Evolutionary conservation across 192 early-diverging fungal genomes (phyloP).

Genomic region (Podila horticola): DNA sequence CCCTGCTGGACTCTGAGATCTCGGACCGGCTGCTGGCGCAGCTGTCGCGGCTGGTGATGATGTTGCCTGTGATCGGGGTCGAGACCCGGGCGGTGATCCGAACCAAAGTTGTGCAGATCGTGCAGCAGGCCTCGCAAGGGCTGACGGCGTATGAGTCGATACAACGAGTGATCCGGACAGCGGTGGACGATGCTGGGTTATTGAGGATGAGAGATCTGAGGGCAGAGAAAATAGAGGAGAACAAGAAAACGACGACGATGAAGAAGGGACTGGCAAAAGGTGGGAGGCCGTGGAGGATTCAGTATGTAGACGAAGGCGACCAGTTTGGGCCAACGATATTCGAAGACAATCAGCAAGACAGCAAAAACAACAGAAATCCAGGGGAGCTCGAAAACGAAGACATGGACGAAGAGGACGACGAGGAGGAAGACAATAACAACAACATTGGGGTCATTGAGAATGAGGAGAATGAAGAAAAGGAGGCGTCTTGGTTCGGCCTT

Average conservation of each 20-base stretch:
- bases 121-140: constrained; percentile 7
- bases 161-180: constrained; percentile 11
- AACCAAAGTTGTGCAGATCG: constrained; percentile 21
- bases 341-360: too few relatives aligned
- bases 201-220: not conserved
- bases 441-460: too few relatives aligned
- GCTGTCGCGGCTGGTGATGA: constrained; percentile 33
- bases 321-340: too few relatives aligned
- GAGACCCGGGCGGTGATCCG: constrained; percentile 29
- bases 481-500: constrained; percentile 9
- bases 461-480: not conserved
- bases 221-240: not conserved
- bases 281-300: too few relatives aligned
- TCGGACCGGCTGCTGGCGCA: constrained; percentile 11
- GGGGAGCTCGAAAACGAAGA: too few relatives aligned
- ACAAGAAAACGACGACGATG: not conserved
- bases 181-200: constrained; percentile 29
- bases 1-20: constrained; percentile 23
- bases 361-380: too few relatives aligned
- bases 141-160: constrained; percentile 18
- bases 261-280: too few relatives aligned
- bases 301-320: too few relatives aligned
- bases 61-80: constrained; percentile 30
- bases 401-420: too few relatives aligned
- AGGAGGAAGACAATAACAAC: too few relatives aligned